Conservation (phyloP, 805 yeast species). For the Saturnispora saitoi region DNA sequence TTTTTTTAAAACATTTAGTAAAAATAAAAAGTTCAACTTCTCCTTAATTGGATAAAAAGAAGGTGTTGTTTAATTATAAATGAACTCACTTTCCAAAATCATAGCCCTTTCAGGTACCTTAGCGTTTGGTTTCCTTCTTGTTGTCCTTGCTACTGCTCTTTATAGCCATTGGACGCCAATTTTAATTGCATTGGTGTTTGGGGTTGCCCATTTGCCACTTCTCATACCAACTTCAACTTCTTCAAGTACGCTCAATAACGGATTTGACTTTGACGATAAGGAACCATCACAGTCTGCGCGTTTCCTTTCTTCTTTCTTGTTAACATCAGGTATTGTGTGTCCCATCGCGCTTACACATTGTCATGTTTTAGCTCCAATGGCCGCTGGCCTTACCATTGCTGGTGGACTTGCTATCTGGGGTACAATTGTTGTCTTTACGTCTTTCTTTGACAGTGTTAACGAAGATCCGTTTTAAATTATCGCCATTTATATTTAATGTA, state of each 20-base stretch:
- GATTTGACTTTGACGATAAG: conserved; percentile 34
- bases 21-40: not conserved
- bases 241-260: conserved; percentile 23
- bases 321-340: conserved; percentile 63
- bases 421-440: conserved; percentile 73
- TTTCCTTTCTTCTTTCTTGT: conserved; percentile 67
- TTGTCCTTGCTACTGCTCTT: conserved; percentile 80
- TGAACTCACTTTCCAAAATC: conserved; percentile 66
- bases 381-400: conserved; percentile 63
- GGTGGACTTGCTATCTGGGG: conserved; percentile 85
- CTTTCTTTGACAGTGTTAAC: conserved; percentile 58
- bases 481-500: not conserved
- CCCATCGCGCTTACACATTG: conserved; percentile 76
- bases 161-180: conserved; percentile 90
- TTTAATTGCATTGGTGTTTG: conserved; percentile 53
- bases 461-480: conserved; percentile 23
- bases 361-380: conserved; percentile 56
- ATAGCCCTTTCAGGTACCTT: conserved; percentile 68
- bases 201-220: conserved; percentile 66
- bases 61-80: not conserved
- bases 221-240: conserved; percentile 43
- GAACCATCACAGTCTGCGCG: conserved; percentile 41
- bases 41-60: not conserved
- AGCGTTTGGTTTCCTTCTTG: conserved; percentile 83
- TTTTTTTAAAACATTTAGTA: not conserved